A percentile compares a stretch with the other conserved stretches of the same genome.
Conservation (phyloP, 495 filamentous ascomycete genomes). For the Hypoxylon trugodes region DNA sequence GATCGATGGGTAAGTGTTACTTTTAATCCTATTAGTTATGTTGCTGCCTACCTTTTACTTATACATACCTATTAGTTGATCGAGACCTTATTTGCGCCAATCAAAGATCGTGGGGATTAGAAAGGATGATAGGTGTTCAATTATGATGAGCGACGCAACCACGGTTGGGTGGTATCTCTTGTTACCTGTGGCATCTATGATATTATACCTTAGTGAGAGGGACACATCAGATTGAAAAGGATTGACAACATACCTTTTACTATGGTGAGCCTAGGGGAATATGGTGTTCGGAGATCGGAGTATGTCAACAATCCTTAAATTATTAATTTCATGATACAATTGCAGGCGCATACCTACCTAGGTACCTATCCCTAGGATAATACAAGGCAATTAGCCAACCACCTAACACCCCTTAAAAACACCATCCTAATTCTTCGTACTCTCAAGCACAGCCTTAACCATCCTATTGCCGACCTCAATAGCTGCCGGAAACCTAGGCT, state of each 20-base stretch:
- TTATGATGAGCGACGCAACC: too few species aligned
- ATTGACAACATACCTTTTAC: too few species aligned
- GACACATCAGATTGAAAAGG: too few species aligned
- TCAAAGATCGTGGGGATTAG: too few species aligned
- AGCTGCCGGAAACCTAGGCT: constrained; percentile 85
- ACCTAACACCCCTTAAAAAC: neutral
- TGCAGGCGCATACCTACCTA: neutral
- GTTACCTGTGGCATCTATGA: too few species aligned
- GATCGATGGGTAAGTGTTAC: neutral
- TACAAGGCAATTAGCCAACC: neutral
- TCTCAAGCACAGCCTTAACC: constrained; percentile 94
- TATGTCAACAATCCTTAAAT: too few species aligned
- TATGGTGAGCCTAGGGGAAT: too few species aligned
- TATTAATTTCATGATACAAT: too few species aligned
- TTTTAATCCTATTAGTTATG: neutral
- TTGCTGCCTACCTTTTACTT: neutral
- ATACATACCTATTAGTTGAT: neutral
- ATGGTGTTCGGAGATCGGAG: too few species aligned
- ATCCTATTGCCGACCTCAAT: constrained; percentile 90
- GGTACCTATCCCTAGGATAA: neutral
- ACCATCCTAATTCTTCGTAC: constrained; percentile 50
- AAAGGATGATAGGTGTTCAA: too few species aligned
- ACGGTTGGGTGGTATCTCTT: too few species aligned
- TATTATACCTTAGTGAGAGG: too few species aligned
- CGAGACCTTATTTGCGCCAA: neutral